These are phyloP conservation scores for Populus trichocarpa DNA, from an alignment of 441 rosid species.

Conservation along the genomic window DNA sequence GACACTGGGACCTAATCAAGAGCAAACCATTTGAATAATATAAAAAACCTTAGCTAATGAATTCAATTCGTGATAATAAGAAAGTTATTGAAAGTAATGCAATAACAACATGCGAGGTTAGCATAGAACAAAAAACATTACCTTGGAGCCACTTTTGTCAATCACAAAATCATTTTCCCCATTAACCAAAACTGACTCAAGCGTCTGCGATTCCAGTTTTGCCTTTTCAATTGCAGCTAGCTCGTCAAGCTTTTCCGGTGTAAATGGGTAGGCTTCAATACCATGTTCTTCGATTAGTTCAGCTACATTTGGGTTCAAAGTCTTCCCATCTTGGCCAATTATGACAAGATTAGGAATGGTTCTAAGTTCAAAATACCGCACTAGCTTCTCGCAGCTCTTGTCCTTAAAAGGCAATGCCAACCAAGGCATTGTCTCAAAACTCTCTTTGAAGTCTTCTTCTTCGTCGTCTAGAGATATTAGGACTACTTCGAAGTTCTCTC, in stretches of 20 bases:
- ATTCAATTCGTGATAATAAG: neutral
- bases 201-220: slow-evolving; percentile 31
- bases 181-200: slow-evolving; percentile 37
- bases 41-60: neutral
- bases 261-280: slow-evolving; percentile 39
- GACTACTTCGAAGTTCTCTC: slow-evolving; percentile 64
- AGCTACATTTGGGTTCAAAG: slow-evolving; percentile 30
- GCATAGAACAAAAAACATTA: neutral
- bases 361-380: slow-evolving; percentile 26
- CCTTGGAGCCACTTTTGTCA: slow-evolving; percentile 28
- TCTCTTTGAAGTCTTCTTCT: slow-evolving; percentile 23
- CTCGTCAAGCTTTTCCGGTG: slow-evolving; percentile 33
- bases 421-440: slow-evolving; percentile 38
- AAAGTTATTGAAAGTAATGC: no score
- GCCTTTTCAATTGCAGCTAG: slow-evolving; percentile 35
- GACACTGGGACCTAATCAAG: slow-evolving; percentile 28
- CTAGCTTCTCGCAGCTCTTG: slow-evolving; percentile 25
- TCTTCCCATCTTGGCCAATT: slow-evolving; percentile 35
- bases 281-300: slow-evolving; percentile 35
- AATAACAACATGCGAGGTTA: neutral
- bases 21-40: neutral
- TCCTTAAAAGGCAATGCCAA: slow-evolving; percentile 42
- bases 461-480: slow-evolving; percentile 48
- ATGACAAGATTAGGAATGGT: slow-evolving; percentile 35
- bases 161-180: slow-evolving; percentile 36